phyloP scores from a whole-genome alignment of 108 stramenopile genomes.

The Discostella pseudostelligera region DNA sequence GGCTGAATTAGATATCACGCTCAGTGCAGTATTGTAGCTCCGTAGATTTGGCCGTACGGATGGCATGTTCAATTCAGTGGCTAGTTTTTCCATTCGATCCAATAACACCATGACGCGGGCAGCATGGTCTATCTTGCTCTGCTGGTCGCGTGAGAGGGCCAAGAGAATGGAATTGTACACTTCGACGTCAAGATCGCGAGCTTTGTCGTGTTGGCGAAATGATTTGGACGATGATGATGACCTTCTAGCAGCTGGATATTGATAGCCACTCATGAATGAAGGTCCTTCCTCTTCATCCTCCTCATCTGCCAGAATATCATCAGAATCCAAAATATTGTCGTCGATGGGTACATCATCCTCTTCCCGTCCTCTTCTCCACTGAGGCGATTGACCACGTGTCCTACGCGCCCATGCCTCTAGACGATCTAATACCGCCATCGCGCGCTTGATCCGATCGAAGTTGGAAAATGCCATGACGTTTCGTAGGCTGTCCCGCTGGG shows the following conservation, averaged over 20 bases:
- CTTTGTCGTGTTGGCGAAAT: constrained; percentile 42
- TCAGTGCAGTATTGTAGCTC: constrained; percentile 44
- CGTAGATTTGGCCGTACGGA: constrained; percentile 49
- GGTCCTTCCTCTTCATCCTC: background rate
- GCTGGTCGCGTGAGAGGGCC: constrained; percentile 24
- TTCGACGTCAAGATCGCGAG: constrained; percentile 45
- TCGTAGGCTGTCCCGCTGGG: constrained; percentile 1
- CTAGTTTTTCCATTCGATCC: constrained; percentile 60
- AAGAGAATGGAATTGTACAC: constrained; percentile 45
- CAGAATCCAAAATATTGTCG: background rate
- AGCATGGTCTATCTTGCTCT: constrained; percentile 31
- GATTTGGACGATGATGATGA: constrained; percentile 16
- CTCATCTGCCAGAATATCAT: constrained; percentile 1
- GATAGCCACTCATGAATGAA: background rate
- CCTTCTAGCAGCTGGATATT: background rate
- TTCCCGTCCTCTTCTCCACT: constrained; percentile 8
- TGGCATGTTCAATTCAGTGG: constrained; percentile 49
- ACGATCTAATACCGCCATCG: constrained; percentile 44
- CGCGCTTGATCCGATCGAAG: constrained; percentile 40
- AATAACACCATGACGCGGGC: constrained; percentile 49
- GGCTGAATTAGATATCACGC: constrained; percentile 44
- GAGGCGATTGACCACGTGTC: constrained; percentile 6
- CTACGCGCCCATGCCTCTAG: constrained; percentile 44
- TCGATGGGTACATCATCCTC: constrained; percentile 21
- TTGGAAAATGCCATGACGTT: constrained; percentile 17